These are phyloP conservation scores for Daldinia eschscholtzii DNA, from an alignment of 2,329 filamentous ascomycete species.

Conservation along the genomic window DNA sequence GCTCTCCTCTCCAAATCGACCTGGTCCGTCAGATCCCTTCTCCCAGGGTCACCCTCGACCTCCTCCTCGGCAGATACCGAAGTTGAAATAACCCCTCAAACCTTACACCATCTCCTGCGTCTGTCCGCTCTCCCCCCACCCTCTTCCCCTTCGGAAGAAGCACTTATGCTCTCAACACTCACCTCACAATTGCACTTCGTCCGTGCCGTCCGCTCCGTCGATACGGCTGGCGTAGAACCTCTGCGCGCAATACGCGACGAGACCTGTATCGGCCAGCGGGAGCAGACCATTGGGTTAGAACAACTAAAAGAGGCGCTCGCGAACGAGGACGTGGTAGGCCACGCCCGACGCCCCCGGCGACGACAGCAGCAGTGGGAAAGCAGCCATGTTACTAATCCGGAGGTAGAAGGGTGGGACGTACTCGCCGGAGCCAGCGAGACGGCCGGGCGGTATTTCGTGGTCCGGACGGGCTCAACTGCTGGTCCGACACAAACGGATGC, in stretches of 20 bases:
- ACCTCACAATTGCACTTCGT: slow-evolving; percentile 91
- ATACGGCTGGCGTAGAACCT: slow-evolving; percentile 79
- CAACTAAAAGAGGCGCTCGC: slow-evolving; percentile 68
- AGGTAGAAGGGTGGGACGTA: slow-evolving; percentile 77
- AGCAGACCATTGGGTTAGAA: slow-evolving; percentile 70
- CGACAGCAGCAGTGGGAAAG: slow-evolving; percentile 24
- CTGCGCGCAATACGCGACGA: slow-evolving; percentile 86
- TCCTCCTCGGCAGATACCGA: slow-evolving; percentile 39
- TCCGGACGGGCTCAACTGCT: slow-evolving; percentile 66
- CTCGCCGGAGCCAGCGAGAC: slow-evolving; percentile 74
- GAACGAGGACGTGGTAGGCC: slow-evolving; percentile 72
- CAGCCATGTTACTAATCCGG: slow-evolving; percentile 55
- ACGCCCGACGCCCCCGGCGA: slow-evolving; percentile 55
- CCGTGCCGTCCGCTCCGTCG: slow-evolving; percentile 82
- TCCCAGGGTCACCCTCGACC: slow-evolving; percentile 62
- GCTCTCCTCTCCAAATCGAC: slow-evolving; percentile 76
- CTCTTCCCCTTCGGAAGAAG: slow-evolving; percentile 70
- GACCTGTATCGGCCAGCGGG: slow-evolving; percentile 66
- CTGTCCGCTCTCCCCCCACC: slow-evolving; percentile 89
- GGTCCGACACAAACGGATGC: background rate
- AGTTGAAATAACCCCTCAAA: slow-evolving; percentile 68
- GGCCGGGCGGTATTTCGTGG: slow-evolving; percentile 81
- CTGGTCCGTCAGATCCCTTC: slow-evolving; percentile 85
- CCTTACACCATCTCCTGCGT: slow-evolving; percentile 86
- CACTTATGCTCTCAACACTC: slow-evolving; percentile 78